These are phyloP conservation scores for Pichia paraexigua DNA, from an alignment of 805 yeast genomes.

Conservation along the genomic window DNA sequence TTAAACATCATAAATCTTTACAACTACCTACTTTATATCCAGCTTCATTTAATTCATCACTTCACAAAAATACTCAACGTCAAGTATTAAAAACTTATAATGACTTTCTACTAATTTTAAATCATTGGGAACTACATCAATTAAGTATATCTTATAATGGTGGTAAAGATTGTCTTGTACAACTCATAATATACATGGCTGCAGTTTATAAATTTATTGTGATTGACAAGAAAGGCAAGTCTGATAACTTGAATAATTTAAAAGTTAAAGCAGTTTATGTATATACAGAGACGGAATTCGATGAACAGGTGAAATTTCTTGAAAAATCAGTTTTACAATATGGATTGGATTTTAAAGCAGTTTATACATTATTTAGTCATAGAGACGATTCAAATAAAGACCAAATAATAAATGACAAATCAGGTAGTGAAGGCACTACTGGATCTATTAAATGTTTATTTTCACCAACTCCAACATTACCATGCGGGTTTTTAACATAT, in stretches of 20 bases:
- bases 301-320: constrained; percentile 63
- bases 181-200: constrained; percentile 69
- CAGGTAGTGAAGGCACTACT: neutral
- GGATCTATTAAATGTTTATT: constrained; percentile 4
- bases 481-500: constrained; percentile 58
- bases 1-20: neutral
- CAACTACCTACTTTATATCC: constrained; percentile 5
- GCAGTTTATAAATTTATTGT: constrained; percentile 27
- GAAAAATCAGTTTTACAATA: constrained; percentile 44
- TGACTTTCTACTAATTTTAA: constrained; percentile 16
- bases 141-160: constrained; percentile 87
- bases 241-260: neutral
- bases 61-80: constrained; percentile 18
- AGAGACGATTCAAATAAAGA: neutral
- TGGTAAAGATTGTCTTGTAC: constrained; percentile 92
- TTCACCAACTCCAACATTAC: constrained; percentile 30
- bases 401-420: neutral
- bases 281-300: constrained; percentile 65
- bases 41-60: neutral
- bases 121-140: constrained; percentile 31
- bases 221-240: constrained; percentile 7
- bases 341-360: constrained; percentile 37
- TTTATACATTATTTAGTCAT: constrained; percentile 5
- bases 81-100: constrained; percentile 19
- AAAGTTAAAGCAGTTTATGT: constrained; percentile 59